Evolutionary conservation across 352 stramenopile genomes (phyloP).

Genomic region (Phytophthora lateralis): DNA sequence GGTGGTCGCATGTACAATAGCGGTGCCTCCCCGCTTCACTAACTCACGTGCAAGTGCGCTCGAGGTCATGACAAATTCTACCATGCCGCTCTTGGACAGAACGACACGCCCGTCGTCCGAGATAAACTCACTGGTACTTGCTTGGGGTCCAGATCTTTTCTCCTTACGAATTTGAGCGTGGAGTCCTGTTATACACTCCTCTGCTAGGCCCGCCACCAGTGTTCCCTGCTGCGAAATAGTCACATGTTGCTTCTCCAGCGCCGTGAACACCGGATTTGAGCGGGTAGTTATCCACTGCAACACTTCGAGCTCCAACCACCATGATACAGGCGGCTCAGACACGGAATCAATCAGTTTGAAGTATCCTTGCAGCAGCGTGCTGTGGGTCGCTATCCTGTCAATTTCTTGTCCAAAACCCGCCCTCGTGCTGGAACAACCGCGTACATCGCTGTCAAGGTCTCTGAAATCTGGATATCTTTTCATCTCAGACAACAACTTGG

Average conservation of each 20-base stretch:
- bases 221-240: constrained; percentile 21
- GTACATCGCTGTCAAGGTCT: constrained; percentile 5
- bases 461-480: constrained; percentile 16
- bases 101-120: constrained; percentile 23
- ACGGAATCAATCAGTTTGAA: constrained; percentile 36
- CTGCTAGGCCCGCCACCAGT: constrained; percentile 30
- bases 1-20: constrained; percentile 29
- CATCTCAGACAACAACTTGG: constrained; percentile 31
- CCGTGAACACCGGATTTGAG: constrained; percentile 33
- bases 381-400: constrained; percentile 52
- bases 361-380: constrained; percentile 43
- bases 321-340: constrained; percentile 28
- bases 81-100: constrained; percentile 34
- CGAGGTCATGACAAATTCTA: constrained; percentile 47
- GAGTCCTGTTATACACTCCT: constrained; percentile 37
- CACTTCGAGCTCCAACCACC: constrained; percentile 54
- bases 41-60: constrained; percentile 48
- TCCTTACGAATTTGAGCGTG: constrained; percentile 25
- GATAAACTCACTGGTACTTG: constrained; percentile 6
- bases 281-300: constrained; percentile 49
- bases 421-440: constrained; percentile 8
- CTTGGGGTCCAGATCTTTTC: background rate
- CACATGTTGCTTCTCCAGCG: constrained; percentile 35
- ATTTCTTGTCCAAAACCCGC: constrained; percentile 38
- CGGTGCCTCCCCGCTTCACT: constrained; percentile 16